Conservation (phyloP, 2,329 filamentous ascomycete species). For the Acrocalymma vagum region DNA sequence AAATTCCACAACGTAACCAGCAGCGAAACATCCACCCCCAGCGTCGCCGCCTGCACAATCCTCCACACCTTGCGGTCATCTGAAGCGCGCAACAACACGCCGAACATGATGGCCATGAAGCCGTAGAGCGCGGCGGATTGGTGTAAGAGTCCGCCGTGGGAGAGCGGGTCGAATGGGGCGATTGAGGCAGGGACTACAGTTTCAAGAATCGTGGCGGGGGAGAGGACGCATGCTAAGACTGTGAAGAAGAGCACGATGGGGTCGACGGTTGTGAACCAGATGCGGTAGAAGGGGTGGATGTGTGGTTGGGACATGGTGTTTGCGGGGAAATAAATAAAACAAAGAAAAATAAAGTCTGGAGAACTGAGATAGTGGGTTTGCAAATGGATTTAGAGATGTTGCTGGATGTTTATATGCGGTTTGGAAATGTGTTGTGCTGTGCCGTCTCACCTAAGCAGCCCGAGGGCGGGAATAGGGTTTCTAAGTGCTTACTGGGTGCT, state of each 20-base stretch:
- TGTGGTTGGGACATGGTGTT: constrained; percentile 13
- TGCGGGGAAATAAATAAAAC: too few relatives aligned
- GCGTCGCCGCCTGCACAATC: constrained; percentile 14
- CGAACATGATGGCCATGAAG: constrained; percentile 15
- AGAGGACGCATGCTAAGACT: constrained; percentile 12
- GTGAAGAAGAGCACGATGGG: constrained; percentile 17
- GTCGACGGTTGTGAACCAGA: constrained; percentile 22
- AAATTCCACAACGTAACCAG: constrained; percentile 4
- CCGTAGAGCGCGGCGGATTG: constrained; percentile 12
- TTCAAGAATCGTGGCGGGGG: constrained; percentile 6
- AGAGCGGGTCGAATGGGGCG: constrained; percentile 3
- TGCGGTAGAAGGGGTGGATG: constrained; percentile 15
- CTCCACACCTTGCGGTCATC: constrained; percentile 16
- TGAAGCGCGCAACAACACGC: constrained; percentile 11
- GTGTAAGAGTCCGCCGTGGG: constrained; percentile 12
- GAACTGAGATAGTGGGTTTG: too few relatives aligned
- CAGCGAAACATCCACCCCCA: constrained; percentile 13
- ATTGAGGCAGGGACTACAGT: constrained; percentile 7
- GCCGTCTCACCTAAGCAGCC: too few relatives aligned
- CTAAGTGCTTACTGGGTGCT: too few relatives aligned
- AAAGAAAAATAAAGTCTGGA: too few relatives aligned
- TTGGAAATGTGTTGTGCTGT: too few relatives aligned
- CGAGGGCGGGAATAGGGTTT: too few relatives aligned
- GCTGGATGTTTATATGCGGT: too few relatives aligned
- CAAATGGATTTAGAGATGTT: too few relatives aligned